Evolutionary conservation across 2,329 filamentous ascomycete species (phyloP), one percentile per base, ranked within the genome.

Genomic region (Waltergamsia citrina): DNA sequence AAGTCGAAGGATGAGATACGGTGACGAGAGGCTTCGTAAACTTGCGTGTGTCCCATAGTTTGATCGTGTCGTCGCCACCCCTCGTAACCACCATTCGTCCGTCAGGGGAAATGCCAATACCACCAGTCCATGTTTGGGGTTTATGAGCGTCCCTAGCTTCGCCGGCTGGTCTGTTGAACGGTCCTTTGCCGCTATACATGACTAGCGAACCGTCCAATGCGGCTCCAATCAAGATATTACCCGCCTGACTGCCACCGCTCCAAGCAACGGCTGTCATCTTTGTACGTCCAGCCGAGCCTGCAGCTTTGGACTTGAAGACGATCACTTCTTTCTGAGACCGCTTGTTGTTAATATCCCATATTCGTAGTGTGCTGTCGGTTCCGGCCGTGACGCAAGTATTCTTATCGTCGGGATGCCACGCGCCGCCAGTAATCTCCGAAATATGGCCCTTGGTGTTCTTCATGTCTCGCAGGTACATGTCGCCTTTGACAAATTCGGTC

Each of bases 391-490:
- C 80, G 52, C 86, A 93, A 1, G 88, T 48, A 44, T 94, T 87
- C 49, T 72, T 79, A 53, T 95, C 80, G 3, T 78, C 79, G 1
- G 92, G 92, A 57, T 90, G 85, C 92, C 92, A 98, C 25, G 81
- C 82, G 16, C 85, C 90, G 16, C 81, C 83, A 4, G 86, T 87
- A 26, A 95, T 75, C 57, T 95, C 92, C 4, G 88, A 88, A 34
- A 95, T 79, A 58, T 98, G 92, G 2, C 92, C 92, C 54, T 95
- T 96, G 5, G 92, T 98, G 54, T 96, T 88, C 59, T 95, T 77
- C 82, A 96, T 93, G 55, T 98, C 92, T 35, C 90, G 75, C 44
- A 98, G 63, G 50, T 98, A 98, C 88, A 96, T 96, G 54, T 98
- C 92, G 29, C 92, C 92, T 60, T 98, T 98, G 45, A 87, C 81